Conservation (phyloP, 2,329 filamentous ascomycete genomes). For the Aureobasidium namibiae region DNA sequence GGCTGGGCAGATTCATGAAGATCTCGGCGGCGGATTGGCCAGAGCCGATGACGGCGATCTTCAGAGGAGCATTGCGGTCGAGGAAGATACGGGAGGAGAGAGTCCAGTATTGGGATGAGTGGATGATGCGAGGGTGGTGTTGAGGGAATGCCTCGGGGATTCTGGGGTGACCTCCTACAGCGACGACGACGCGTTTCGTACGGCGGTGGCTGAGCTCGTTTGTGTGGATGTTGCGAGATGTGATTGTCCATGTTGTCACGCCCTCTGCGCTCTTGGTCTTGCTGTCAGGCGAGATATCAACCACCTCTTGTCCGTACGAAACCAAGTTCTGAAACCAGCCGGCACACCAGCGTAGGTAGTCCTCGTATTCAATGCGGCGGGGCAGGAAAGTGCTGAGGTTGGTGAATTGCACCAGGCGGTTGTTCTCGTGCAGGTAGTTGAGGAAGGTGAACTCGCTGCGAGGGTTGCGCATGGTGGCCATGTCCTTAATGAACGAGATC, state of each 20-base stretch:
- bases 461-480: conserved; percentile 81
- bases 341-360: conserved; percentile 92
- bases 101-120: conserved; percentile 79
- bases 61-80: conserved; percentile 51
- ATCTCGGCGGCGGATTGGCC: conserved; percentile 95
- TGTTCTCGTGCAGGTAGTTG: conserved; percentile 80
- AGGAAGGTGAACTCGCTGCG: conserved; percentile 89
- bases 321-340: conserved; percentile 66
- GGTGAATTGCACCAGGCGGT: conserved; percentile 79
- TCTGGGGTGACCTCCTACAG: conserved; percentile 58
- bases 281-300: conserved; percentile 51
- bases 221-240: conserved; percentile 53
- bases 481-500: conserved; percentile 94
- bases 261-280: conserved; percentile 37
- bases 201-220: conserved; percentile 46
- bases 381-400: conserved; percentile 87
- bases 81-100: conserved; percentile 52
- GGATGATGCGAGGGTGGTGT: conserved; percentile 65
- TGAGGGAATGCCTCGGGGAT: conserved; percentile 63
- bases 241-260: conserved; percentile 59
- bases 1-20: conserved; percentile 74
- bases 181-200: conserved; percentile 62
- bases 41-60: conserved; percentile 76
- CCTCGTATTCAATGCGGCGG: conserved; percentile 80
- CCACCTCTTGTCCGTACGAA: conserved; percentile 68